Conservation (phyloP, 345 rosid genomes). For the Aegle marmelos region DNA sequence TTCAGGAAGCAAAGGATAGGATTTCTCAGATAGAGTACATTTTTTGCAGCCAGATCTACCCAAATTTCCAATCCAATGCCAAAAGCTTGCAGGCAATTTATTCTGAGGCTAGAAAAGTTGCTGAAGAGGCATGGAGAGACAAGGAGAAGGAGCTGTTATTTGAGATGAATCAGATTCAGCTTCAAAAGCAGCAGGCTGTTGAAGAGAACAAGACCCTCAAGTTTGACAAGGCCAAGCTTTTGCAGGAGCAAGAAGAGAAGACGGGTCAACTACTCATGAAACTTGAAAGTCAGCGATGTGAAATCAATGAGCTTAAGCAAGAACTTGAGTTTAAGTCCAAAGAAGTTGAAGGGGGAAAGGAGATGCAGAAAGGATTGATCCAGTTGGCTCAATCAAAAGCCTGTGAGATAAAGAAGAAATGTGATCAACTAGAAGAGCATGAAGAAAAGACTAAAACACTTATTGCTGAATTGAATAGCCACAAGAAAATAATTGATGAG, state of each 20-base stretch:
- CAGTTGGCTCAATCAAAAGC: constrained; percentile 44
- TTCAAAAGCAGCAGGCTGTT: constrained; percentile 38
- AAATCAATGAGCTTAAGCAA: constrained; percentile 33
- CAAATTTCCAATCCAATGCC: constrained; percentile 53
- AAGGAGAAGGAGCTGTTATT: constrained; percentile 44
- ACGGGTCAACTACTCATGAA: constrained; percentile 17
- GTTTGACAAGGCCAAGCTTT: constrained; percentile 38
- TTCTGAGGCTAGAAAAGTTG: constrained; percentile 47
- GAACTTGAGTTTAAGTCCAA: constrained; percentile 37
- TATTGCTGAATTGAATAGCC: constrained; percentile 38
- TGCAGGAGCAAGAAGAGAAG: constrained; percentile 27
- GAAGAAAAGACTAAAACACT: constrained; percentile 35
- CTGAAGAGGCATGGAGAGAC: constrained; percentile 55
- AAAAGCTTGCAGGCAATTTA: constrained; percentile 50
- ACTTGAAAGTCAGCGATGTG: constrained; percentile 25
- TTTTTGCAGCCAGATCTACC: constrained; percentile 82
- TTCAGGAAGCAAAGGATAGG: constrained; percentile 85
- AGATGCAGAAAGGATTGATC: constrained; percentile 35
- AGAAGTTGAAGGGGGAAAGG: constrained; percentile 46
- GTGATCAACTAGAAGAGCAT: constrained; percentile 30
- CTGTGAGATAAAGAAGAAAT: constrained; percentile 16
- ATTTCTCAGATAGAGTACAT: constrained; percentile 91
- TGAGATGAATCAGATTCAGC: constrained; percentile 47
- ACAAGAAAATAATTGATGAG: constrained; percentile 35
- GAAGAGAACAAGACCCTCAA: constrained; percentile 41